phyloP scores from a whole-genome alignment of 2,329 filamentous ascomycete genomes.

The Aspergillus phoenicis region DNA sequence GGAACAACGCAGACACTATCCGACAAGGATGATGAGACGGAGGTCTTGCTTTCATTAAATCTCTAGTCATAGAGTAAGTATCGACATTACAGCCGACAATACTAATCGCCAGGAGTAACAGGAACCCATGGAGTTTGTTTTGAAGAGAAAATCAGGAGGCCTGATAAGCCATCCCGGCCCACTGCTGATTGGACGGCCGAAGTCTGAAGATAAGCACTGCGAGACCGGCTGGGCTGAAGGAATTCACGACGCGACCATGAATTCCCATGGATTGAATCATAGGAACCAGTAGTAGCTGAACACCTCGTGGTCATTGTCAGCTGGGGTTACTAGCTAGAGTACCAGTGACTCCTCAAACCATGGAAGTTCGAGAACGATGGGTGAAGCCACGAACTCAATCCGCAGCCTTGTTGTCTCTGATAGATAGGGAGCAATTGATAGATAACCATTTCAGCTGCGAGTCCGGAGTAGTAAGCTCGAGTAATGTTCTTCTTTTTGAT shows the following conservation, averaged over 20 bases:
- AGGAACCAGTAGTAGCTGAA: background rate
- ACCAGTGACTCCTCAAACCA: background rate
- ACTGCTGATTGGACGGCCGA: constrained; percentile 29
- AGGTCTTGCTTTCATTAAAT: background rate
- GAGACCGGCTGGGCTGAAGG: background rate
- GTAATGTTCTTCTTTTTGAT: background rate
- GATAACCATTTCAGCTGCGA: background rate
- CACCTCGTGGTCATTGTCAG: background rate
- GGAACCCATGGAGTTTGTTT: constrained; percentile 1
- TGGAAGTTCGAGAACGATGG: constrained; percentile 2
- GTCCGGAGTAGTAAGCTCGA: background rate
- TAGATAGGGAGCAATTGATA: too few species aligned
- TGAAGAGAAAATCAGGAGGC: background rate
- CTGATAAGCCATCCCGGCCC: constrained; percentile 14
- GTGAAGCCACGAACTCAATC: background rate
- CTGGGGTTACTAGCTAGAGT: background rate
- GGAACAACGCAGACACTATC: background rate
- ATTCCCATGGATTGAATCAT: background rate
- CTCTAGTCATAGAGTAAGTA: background rate
- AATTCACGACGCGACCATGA: background rate
- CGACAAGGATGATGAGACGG: background rate
- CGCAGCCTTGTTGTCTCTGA: background rate
- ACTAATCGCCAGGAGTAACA: background rate
- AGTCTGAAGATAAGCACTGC: background rate
- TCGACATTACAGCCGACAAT: background rate